phyloP scores from a whole-genome alignment of 257 asterid species.

The Penstemon newberryi region DNA sequence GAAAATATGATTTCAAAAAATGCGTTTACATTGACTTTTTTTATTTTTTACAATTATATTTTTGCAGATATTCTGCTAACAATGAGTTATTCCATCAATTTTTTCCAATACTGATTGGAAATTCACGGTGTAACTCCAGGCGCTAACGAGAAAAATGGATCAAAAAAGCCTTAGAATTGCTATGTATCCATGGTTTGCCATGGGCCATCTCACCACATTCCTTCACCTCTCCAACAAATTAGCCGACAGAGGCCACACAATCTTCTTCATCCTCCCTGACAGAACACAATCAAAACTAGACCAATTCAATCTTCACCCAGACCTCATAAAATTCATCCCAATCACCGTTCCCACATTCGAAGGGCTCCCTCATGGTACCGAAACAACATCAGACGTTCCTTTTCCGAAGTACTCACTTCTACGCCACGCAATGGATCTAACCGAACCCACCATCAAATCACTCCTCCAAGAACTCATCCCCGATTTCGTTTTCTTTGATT shows the following conservation, averaged over 20 bases:
- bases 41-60: no score
- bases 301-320: slow-evolving; percentile 40
- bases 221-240: slow-evolving; percentile 57
- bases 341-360: slow-evolving; percentile 41
- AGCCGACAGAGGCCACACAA: slow-evolving; percentile 46
- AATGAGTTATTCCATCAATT: no score
- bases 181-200: slow-evolving; percentile 65
- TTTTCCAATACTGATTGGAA: no score
- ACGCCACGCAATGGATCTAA: slow-evolving; percentile 48
- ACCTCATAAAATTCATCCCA: slow-evolving; percentile 36
- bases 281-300: slow-evolving; percentile 35
- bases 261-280: slow-evolving; percentile 46
- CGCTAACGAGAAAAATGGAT: not conserved
- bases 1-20: no score
- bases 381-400: slow-evolving; percentile 49
- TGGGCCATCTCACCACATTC: slow-evolving; percentile 62
- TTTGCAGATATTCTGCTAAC: no score
- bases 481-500: slow-evolving; percentile 48
- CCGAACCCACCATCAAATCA: slow-evolving; percentile 30
- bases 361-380: slow-evolving; percentile 49
- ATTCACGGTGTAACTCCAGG: not conserved
- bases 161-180: slow-evolving; percentile 31
- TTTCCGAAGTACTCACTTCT: slow-evolving; percentile 40
- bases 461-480: slow-evolving; percentile 36
- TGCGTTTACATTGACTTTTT: no score